phyloP scores from a whole-genome alignment of 176 grass and related monocot species.

The Olyra latifolia region DNA sequence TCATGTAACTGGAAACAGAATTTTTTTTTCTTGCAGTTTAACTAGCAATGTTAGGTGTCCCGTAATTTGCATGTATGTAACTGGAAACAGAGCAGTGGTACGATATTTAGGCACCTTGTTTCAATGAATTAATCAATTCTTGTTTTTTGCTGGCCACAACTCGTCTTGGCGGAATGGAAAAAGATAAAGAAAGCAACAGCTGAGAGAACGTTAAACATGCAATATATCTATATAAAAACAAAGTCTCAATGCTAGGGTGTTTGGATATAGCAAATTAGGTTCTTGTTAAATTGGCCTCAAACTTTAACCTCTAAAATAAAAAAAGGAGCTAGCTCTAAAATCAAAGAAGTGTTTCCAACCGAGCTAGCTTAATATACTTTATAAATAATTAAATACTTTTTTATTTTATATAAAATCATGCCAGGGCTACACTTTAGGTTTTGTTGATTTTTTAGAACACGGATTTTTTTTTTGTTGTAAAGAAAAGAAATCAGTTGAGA shows the following conservation, averaged over 20 bases:
- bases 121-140: not conserved
- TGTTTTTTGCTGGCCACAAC: not conserved
- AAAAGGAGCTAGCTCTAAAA: not conserved
- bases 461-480: not conserved
- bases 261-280: not conserved
- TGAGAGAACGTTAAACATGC: not conserved
- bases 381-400: not conserved
- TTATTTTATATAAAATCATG: not conserved
- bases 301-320: not conserved
- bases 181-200: not conserved
- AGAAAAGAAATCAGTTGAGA: not conserved
- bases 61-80: no score
- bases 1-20: not conserved
- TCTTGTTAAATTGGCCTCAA: not conserved
- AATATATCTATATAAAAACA: not conserved
- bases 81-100: constrained; percentile 8
- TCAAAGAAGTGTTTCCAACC: not conserved
- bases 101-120: not conserved
- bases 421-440: not conserved
- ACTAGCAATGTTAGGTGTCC: no score
- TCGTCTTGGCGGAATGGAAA: not conserved
- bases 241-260: not conserved
- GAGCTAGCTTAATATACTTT: not conserved
- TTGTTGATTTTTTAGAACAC: not conserved
- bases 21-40: not conserved